A percentile compares a stretch with the other conserved stretches of the same genome.
These are phyloP conservation scores for Botrytis elliptica DNA, from an alignment of 2,329 filamentous ascomycete genomes.

Conservation along the genomic window DNA sequence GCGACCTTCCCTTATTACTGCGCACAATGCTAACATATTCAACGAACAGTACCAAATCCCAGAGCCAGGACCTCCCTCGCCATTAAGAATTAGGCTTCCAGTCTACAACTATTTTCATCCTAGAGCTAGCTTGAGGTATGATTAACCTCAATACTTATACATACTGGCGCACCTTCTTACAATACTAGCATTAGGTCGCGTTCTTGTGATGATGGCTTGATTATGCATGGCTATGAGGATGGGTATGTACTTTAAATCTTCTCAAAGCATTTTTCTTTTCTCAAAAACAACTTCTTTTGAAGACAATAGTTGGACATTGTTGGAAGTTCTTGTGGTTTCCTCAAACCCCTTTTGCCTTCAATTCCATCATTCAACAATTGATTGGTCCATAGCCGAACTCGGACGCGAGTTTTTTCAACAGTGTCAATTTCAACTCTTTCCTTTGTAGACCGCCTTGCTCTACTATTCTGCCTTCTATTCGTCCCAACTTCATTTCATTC, in stretches of 20 bases:
- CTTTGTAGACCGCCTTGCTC: not conserved
- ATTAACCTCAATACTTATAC: not conserved
- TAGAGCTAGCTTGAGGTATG: not conserved
- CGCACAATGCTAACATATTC: not conserved
- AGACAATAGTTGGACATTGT: slow-evolving; percentile 3
- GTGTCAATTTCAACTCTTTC: not conserved
- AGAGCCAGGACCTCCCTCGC: not conserved
- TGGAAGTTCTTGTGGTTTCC: not conserved
- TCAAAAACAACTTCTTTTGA: not conserved
- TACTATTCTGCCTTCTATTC: not conserved
- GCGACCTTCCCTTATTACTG: not conserved
- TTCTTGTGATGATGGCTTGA: not conserved
- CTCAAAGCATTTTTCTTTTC: not conserved
- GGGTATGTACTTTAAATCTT: not conserved
- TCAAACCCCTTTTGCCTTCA: slow-evolving; percentile 8
- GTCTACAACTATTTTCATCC: too few relatives aligned
- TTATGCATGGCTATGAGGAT: not conserved
- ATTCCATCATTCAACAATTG: not conserved
- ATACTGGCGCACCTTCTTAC: not conserved
- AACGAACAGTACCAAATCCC: not conserved
- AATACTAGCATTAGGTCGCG: not conserved
- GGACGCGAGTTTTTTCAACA: not conserved
- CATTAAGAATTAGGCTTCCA: not conserved
- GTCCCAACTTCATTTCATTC: not conserved
- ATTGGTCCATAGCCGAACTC: slow-evolving; percentile 1